Evolutionary conservation across 768 basidiomycete genomes (phyloP).

Genomic region (Trametes punicea): DNA sequence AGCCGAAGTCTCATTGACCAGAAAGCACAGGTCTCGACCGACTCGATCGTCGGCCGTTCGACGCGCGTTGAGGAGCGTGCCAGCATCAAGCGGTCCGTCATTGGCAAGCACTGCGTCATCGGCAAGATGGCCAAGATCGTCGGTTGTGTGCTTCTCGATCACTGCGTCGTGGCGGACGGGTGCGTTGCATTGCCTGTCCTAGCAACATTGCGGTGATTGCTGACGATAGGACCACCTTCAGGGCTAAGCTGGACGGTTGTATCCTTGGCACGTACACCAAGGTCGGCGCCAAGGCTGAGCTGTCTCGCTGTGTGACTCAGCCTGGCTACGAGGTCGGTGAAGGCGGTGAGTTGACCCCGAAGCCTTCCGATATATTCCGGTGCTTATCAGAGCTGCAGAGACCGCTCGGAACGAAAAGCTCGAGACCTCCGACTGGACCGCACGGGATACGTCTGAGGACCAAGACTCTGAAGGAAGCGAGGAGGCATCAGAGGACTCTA

Average conservation of each 20-base stretch:
- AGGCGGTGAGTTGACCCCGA: slow-evolving; percentile 42
- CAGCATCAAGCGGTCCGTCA: slow-evolving; percentile 60
- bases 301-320: slow-evolving; percentile 68
- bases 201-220: background rate
- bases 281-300: slow-evolving; percentile 66
- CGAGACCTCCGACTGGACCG: slow-evolving; percentile 55
- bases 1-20: slow-evolving; percentile 70
- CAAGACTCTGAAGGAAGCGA: slow-evolving; percentile 26
- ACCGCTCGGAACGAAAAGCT: slow-evolving; percentile 53
- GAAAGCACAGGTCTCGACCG: slow-evolving; percentile 78
- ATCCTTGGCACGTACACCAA: slow-evolving; percentile 74
- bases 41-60: slow-evolving; percentile 79
- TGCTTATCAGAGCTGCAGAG: slow-evolving; percentile 36
- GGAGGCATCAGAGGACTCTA: slow-evolving; percentile 21
- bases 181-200: slow-evolving; percentile 35
- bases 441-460: slow-evolving; percentile 29
- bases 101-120: slow-evolving; percentile 51
- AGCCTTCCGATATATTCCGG: background rate
- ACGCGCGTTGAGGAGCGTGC: slow-evolving; percentile 79
- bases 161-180: slow-evolving; percentile 88
- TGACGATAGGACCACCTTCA: slow-evolving; percentile 24
- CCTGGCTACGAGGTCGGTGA: slow-evolving; percentile 70
- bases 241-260: slow-evolving; percentile 74
- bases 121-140: slow-evolving; percentile 73
- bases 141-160: slow-evolving; percentile 83